Base-by-base conservation (phyloP, 164 flowering plant species). In the Protea cynaroides region DNA sequence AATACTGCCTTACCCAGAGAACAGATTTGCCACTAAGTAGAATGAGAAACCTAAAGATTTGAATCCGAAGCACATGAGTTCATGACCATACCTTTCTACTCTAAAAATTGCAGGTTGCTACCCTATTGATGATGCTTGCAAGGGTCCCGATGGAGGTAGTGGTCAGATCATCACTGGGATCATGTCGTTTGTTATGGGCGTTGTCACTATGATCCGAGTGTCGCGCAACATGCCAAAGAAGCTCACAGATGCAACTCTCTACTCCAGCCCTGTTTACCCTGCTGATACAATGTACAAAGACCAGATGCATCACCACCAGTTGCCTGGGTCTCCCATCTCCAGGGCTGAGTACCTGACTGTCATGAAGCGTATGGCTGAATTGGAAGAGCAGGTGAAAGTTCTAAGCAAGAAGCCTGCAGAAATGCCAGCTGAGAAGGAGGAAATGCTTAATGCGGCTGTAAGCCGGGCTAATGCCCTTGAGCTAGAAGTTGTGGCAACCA, bases 381-480 rank as follows among this genome's bases (percentile, higher is more conserved):
- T 89, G 57, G 96, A 89, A 73, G 93, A 82, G 59, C 86, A 79
- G 69, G 80, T 84, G 47, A 82, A 1, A 56, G 53, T 38, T 54
- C 76, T 83, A 47, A 66, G 47, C 69, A 25, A 15, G 29, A 82
- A 83, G 61, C 84, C 89, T 8, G 53, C 69, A 1, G 29, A 56
- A 50, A 76, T 84, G 86, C 84, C 91, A 17, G 72, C 80, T 7
- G 97, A 88, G 58, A 83, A 85, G 69, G 93, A 86, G 76, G 85
- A 82, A 66, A 71, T 82, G 77, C 72, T 91, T 14, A 80, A 77
- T 63, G 75, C 75, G 63, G 88, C 89, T 43, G 25, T 87, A 25
- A 73, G 57, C 58, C 86, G 87, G 11, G 82, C 82, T 18, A 70
- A 73, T 24, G 62, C 74, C 25, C 68, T 91, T 59, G 93, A 89